Base-by-base conservation (phyloP, 345 rosid species). In the Linum tenue region DNA sequence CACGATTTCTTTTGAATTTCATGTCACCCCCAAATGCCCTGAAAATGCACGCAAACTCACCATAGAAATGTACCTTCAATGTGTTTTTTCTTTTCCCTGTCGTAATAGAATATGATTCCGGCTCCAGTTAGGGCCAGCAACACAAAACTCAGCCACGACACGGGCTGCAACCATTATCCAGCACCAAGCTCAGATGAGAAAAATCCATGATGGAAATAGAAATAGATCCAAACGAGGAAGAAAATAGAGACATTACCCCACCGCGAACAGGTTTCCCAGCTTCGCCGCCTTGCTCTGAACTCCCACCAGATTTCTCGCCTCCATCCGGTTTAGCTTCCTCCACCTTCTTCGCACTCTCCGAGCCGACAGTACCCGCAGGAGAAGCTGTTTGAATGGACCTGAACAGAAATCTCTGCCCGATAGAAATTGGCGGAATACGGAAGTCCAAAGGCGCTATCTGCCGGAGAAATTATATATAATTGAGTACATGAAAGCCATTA, bases 11-110 rank as follows among this genome's bases (percentile, higher is more conserved):
- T 44, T 44, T 14, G 10, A 44, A 7, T 9, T 44, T 3, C 51
- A 44, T 44, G 51, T 2, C 0, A 14, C 12, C 12, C 51, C 8
- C 7, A 44, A 44, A 7, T 7, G 12, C 7, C 12, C 51, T 44
- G 51, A 7, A 7, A 44, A 44, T 17, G 31, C 44, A 66, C 2
- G 17, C n/a, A 38, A 78, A 94, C 92, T 90, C 96, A 83, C 96
- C 99, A 78, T 83, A 84, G 86, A 82, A 79, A 67, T 83, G 76
- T 94, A 87, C 99, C 97, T 94, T 94, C 92, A 71, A 94, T 91
- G 73, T 82, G 99, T 15, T 63, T 85, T 75, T 91, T 94, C 95
- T 94, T 94, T 76, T 82, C 73, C 43, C 9, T 72, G 58, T 91
- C 92, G 61, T 84, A 91, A 74, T 88, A 91, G 56, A 69, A 74